Evolutionary conservation across 1,139 yeast genomes (phyloP), one percentile per base, ranked within the genome.

Genomic region (Blastobotrys apis): DNA sequence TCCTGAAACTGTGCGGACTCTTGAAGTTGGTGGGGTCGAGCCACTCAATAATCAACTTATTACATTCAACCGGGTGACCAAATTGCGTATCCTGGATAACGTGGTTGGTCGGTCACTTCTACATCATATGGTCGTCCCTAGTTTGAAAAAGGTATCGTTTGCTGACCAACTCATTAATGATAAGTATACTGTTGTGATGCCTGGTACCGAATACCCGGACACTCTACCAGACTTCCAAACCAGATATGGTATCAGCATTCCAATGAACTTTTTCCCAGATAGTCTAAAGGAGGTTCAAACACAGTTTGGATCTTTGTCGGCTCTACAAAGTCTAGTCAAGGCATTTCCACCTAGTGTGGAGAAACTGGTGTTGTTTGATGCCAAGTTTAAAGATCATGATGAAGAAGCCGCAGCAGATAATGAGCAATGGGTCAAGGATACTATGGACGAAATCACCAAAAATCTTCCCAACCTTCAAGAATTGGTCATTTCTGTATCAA

Each of bases 1-100:
- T 17, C 43, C 43, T 3, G 27, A 32, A 25, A 33, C 43, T 15
- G 43, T 39, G 13, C 21, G 15, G 16, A 29, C 34, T 9, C 20
- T 39, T 27, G 43, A 39, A 22, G 34, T 39, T 33, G 43, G 43
- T 12, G 43, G 43, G 3, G 38, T 39, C 15, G 43, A 39, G 20
- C 43, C 43, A 16, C 10, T 33, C 15, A 32, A 39, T 29, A 39
- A 39, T 33, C 38, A 39, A 13, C 33, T 39, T 8, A 33, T 39
- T 17, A 26, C 31, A 17, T 39, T 22, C 27, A 33, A 29, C 33
- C 33, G 43, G 12, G 43, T 39, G 15, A 21, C 32, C 12, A 33
- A 37, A 15, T 22, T 39, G 29, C 17, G 37, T 19, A 30, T 39
- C 29, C 20, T 39, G 33, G 43, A 39, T 15, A 39, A 39, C 19